Base-by-base conservation (phyloP, 164 flowering plant genomes). In the Tetracentron sinense region DNA sequence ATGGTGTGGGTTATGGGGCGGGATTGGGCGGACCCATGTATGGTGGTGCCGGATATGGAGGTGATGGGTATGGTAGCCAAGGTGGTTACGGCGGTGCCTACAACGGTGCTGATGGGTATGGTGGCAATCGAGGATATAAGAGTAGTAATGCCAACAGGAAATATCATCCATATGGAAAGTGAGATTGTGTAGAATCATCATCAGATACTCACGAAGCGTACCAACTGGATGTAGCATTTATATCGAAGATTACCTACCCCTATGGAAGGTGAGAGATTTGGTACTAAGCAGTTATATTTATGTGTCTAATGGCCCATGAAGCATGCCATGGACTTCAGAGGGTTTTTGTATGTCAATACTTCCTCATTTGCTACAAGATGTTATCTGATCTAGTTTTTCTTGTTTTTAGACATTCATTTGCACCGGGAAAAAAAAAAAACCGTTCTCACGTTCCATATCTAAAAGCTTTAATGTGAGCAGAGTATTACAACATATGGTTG, bases 21-120 rank as follows among this genome's bases (percentile, higher is more conserved):
- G n/a, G n/a, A n/a, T 79, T 58, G 66, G 79, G 85, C 64, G 86
- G 78, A 7, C 71, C 82, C 20, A 71, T 81, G 76, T 81, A 79
- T 58, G 69, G 76, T 60, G 72, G 56, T 65, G 74, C 67, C 55
- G 79, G 67, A 27, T 77, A 69, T 72, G 82, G 78, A 4, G 75
- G 63, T 14, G 56, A 42, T 67, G 63, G 64, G 1, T 83, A 70
- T 69, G 77, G 76, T 22, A 38, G 48, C 38, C 64, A 75, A 27
- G 69, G 66, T 66, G 78, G 75, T 33, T 82, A 79, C 62, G 75
- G 71, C 26, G 69, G 60, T 26, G 64, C 63, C 19, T 51, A 57
- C 31, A 63, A 64, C 46, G 66, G 66, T 46, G 60, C 55, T 49
- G 72, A 62, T 42, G 65, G 75, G 19, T 42, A 54, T 51, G 79